Evolutionary conservation across 305 asterid species (phyloP), one percentile per base, ranked within the genome.

Genomic region (Solanum hybrid): DNA sequence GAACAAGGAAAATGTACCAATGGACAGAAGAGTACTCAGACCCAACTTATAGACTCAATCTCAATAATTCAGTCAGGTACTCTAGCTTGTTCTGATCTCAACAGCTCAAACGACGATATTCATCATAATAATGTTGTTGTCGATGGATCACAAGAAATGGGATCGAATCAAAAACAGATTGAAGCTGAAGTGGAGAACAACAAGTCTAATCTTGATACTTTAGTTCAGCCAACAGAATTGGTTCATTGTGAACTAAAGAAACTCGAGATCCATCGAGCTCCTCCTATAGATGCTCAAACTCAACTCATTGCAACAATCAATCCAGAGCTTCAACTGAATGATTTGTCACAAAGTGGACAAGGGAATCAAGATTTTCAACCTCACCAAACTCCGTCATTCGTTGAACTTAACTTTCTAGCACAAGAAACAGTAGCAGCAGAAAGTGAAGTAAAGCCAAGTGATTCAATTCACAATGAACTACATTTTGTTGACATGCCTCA

Each of bases 191-290:
- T 22, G 42, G 86, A 89, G 37, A 75, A 85, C n/a, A 72, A 88
- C 51, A 87, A 78, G 37, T 82, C 38, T 4, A 17, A 45, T 45
- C 38, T 27, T 32, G 89, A 81, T 26, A 64, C 80, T 36, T 66
- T 38, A 77, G 32, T 42, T 85, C 91, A 90, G 76, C 88, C 89
- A 4, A 45, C 60, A 9, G 88, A 85, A 13, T 88, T 77, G 82
- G 42, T 36, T 29, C 94, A 91, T 29, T 77, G 84, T 56, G 92
- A 89, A 85, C 51, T 69, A 36, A 88, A 89, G 40, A 73, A 36
- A 6, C 75, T 88, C 35, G 84, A 91, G 89, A 92, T 90, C 69
- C 92, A 93, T 31, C 89, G 89, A 75, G 87, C 88, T 38, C 91
- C 91, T 29, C 81, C 51, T 78, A 75, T 88, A 36, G 88, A 79